Evolutionary conservation across 1,139 yeast genomes (phyloP).

Genomic region (Suhomyces panamericanus): DNA sequence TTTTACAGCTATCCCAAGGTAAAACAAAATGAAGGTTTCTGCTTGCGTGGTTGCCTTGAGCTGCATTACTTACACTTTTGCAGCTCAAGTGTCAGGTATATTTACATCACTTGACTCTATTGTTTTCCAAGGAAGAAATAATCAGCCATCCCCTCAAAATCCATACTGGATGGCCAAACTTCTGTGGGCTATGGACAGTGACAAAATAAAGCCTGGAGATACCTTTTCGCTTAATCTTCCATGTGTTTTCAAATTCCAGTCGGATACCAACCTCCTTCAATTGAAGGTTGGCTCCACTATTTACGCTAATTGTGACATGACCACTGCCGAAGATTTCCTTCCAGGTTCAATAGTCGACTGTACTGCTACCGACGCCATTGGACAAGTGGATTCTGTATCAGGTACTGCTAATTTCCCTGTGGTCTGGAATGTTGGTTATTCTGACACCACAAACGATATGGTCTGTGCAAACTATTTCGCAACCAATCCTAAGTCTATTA

Average conservation of each 20-base stretch:
- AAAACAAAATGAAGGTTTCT: too few relatives aligned
- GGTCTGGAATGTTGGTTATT: constrained; percentile 28
- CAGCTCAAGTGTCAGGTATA: constrained; percentile 17
- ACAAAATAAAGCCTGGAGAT: constrained; percentile 28
- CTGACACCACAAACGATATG: constrained; percentile 22
- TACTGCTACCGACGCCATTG: constrained; percentile 21
- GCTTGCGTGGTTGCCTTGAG: too few relatives aligned
- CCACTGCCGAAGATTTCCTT: constrained; percentile 26
- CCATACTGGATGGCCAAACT: constrained; percentile 29
- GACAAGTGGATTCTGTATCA: constrained; percentile 14
- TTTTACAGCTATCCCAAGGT: too few relatives aligned
- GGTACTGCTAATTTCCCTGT: constrained; percentile 31
- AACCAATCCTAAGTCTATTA: constrained; percentile 28
- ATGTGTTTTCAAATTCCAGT: constrained; percentile 32
- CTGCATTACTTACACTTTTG: not conserved
- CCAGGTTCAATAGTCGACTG: constrained; percentile 28
- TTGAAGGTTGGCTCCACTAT: constrained; percentile 20
- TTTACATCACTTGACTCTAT: constrained; percentile 21
- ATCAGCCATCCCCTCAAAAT: constrained; percentile 5
- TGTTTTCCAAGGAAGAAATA: not conserved
- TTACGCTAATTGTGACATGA: constrained; percentile 30
- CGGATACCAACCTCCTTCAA: constrained; percentile 16
- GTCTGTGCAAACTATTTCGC: constrained; percentile 21
- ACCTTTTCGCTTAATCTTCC: constrained; percentile 33
- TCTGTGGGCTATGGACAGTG: constrained; percentile 26